phyloP scores from a whole-genome alignment of 176 grass and related monocot genomes.

The Oryza coarctata region DNA sequence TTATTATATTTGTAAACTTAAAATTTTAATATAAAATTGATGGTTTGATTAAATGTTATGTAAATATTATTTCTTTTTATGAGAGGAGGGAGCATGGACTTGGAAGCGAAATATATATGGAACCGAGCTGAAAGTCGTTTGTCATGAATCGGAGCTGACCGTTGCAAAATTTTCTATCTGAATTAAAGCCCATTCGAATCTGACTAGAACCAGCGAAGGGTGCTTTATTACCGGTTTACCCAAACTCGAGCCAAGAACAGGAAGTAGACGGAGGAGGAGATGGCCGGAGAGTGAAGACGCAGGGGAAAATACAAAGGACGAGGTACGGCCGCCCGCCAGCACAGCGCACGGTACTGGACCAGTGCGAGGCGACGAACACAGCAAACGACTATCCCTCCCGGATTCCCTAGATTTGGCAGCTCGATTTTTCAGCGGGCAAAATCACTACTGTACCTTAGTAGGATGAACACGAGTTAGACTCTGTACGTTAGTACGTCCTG shows the following conservation, averaged over 20 bases:
- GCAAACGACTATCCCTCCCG: neutral
- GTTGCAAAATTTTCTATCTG: neutral
- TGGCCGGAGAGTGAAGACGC: neutral
- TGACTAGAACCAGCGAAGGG: neutral
- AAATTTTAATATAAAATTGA: too few relatives aligned
- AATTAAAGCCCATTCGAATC: neutral
- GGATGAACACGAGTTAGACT: too few relatives aligned
- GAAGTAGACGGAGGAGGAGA: neutral
- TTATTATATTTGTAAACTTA: too few relatives aligned
- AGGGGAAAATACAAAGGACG: neutral
- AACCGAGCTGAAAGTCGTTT: too few relatives aligned
- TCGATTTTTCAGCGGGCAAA: too few relatives aligned
- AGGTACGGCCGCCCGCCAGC: neutral
- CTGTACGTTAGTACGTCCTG: too few relatives aligned
- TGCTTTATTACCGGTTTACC: neutral
- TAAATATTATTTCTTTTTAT: too few relatives aligned
- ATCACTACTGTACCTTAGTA: too few relatives aligned
- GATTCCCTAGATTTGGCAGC: neutral
- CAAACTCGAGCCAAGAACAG: neutral
- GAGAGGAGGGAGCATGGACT: too few relatives aligned
- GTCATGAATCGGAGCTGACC: neutral
- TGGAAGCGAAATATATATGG: too few relatives aligned
- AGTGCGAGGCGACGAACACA: neutral
- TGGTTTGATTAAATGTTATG: too few relatives aligned
- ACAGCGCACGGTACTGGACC: neutral